A percentile compares a stretch with the other conserved stretches of the same genome.
Evolutionary conservation across 2,329 filamentous ascomycete genomes (phyloP).

Genomic region (Macrophomina phaseolina): DNA sequence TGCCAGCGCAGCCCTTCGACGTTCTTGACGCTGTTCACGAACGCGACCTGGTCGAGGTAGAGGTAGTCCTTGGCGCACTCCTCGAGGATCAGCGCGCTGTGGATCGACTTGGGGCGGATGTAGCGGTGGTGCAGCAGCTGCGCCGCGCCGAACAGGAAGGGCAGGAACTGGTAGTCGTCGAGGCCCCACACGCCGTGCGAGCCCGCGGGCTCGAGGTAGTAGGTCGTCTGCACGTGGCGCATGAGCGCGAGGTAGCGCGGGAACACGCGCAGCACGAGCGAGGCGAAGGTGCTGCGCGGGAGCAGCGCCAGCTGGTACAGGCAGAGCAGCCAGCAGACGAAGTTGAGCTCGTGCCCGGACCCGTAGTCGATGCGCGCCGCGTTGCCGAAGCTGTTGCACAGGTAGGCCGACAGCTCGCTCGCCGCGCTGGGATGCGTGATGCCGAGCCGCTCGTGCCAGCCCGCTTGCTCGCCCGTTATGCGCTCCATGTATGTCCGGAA

Average conservation of each 20-base stretch:
- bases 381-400: conserved; percentile 85
- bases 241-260: conserved; percentile 82
- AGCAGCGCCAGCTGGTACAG: conserved; percentile 79
- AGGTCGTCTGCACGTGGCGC: conserved; percentile 85
- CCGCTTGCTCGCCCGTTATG: conserved; percentile 52
- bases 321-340: conserved; percentile 94
- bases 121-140: conserved; percentile 70
- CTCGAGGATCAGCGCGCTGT: conserved; percentile 85
- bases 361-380: conserved; percentile 91
- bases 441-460: conserved; percentile 70
- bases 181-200: conserved; percentile 60
- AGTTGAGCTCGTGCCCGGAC: conserved; percentile 96
- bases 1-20: conserved; percentile 96
- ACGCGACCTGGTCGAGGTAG: conserved; percentile 90
- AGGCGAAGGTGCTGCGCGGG: conserved; percentile 68
- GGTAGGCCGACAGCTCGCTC: conserved; percentile 77
- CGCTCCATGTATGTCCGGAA: conserved; percentile 83
- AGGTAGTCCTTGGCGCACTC: conserved; percentile 84
- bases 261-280: conserved; percentile 79
- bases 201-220: conserved; percentile 85
- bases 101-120: conserved; percentile 66
- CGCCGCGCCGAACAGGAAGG: conserved; percentile 56
- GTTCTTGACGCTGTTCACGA: conserved; percentile 96
- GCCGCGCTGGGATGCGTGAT: conserved; percentile 60
- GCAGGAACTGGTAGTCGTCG: conserved; percentile 61